A percentile compares a stretch with the other conserved stretches of the same genome.
Evolutionary conservation across 2,329 filamentous ascomycete genomes (phyloP).

Genomic region (Colletotrichum echinochloae): DNA sequence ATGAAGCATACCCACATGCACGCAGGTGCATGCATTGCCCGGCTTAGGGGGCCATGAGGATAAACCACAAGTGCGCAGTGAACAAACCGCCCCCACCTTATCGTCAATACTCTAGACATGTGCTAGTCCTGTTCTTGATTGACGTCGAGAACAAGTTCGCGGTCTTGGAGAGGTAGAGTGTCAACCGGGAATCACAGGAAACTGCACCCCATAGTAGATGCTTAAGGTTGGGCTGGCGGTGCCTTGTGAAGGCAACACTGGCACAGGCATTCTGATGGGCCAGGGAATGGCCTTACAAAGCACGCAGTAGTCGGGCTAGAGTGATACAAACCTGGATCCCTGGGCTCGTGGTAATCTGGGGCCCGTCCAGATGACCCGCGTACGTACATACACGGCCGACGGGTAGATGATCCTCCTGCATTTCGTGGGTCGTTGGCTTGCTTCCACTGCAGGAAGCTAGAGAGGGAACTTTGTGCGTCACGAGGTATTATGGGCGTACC

Average conservation of each 20-base stretch:
- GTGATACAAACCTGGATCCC: conserved; percentile 11
- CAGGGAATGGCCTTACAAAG: not conserved
- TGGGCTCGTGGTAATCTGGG: not conserved
- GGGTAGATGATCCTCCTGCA: conserved; percentile 12
- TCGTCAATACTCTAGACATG: not conserved
- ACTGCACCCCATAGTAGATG: not conserved
- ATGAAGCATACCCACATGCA: conserved; percentile 20
- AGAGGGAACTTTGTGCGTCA: conserved; percentile 30
- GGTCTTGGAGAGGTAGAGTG: not conserved
- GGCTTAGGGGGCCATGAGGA: not conserved
- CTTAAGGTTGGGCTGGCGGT: not conserved
- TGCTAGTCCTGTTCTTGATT: not conserved
- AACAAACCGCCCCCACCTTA: not conserved
- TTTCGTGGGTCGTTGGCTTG: not conserved
- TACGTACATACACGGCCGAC: conserved; percentile 3
- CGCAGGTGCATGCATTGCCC: conserved; percentile 32
- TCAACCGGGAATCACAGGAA: not conserved
- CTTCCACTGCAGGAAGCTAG: conserved; percentile 27
- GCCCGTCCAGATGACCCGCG: conserved; percentile 6
- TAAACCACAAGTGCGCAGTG: not conserved
- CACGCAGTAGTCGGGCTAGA: not conserved
- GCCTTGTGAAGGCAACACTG: not conserved
- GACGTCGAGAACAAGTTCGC: not conserved
- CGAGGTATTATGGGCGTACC: not conserved
- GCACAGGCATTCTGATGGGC: not conserved